Evolutionary conservation across 805 yeast species (phyloP).

Genomic region (Monosporozyma unispora): DNA sequence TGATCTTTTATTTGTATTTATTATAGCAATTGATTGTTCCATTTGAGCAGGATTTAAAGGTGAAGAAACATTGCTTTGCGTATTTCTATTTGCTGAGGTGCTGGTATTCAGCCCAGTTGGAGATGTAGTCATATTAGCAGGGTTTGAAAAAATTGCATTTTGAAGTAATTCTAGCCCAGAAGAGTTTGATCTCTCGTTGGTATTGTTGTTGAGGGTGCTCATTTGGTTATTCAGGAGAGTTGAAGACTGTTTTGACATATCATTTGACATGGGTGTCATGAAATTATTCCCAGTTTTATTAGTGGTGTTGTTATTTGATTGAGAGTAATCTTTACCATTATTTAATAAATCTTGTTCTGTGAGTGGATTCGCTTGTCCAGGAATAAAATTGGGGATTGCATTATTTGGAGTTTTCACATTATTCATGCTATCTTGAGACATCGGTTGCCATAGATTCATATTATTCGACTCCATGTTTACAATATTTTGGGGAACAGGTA

Average conservation of each 20-base stretch:
- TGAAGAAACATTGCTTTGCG: not conserved
- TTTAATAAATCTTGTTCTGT: constrained; percentile 2
- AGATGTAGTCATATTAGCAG: not conserved
- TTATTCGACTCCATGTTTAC: not conserved
- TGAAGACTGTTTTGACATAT: not conserved
- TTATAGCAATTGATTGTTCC: not conserved
- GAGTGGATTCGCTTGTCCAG: not conserved
- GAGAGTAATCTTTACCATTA: not conserved
- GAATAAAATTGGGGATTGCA: not conserved
- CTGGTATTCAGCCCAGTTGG: no score
- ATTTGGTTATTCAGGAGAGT: not conserved
- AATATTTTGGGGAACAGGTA: not conserved
- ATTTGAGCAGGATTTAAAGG: not conserved
- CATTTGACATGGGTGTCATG: not conserved
- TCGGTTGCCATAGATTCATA: not conserved
- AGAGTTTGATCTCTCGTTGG: not conserved
- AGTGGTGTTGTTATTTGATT: not conserved
- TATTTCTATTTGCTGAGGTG: no score
- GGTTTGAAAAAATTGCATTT: not conserved
- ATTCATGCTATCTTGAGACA: not conserved
- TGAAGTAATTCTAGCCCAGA: not conserved
- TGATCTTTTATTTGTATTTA: not conserved
- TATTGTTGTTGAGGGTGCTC: not conserved
- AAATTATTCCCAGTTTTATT: not conserved
- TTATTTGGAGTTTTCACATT: not conserved